Percentiles rank a stretch among this genome's conserved stretches.
Evolutionary conservation across 2,329 filamentous ascomycete genomes (phyloP).

Genomic region (Helicocarpus griseus): DNA sequence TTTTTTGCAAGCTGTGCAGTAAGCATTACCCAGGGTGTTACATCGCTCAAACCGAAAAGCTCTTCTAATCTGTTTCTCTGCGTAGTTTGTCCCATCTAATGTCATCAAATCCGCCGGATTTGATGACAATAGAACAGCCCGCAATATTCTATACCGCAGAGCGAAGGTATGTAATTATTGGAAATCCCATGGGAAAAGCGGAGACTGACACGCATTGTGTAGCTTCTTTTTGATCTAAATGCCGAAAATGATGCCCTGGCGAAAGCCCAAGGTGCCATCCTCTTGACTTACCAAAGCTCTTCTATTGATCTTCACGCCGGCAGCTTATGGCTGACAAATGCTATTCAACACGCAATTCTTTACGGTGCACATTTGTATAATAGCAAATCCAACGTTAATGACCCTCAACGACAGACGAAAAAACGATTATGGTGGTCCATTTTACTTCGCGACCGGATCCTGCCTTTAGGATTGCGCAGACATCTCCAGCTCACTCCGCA

Average conservation of each 20-base stretch:
- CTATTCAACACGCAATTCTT: constrained; percentile 42
- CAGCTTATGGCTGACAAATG: constrained; percentile 38
- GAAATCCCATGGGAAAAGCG: background rate
- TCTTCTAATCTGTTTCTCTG: constrained; percentile 14
- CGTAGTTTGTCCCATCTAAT: constrained; percentile 39
- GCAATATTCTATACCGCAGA: constrained; percentile 37
- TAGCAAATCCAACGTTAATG: constrained; percentile 33
- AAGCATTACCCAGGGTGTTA: constrained; percentile 24
- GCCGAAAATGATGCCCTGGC: constrained; percentile 17
- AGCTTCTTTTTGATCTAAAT: constrained; percentile 24
- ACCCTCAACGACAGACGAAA: constrained; percentile 28
- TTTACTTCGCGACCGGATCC: constrained; percentile 42
- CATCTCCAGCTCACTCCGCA: constrained; percentile 41
- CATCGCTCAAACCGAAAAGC: constrained; percentile 8
- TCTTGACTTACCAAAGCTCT: constrained; percentile 33
- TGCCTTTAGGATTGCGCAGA: constrained; percentile 42
- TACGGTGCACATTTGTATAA: constrained; percentile 38
- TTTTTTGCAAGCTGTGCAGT: constrained; percentile 26
- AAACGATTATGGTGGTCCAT: constrained; percentile 50
- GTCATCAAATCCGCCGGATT: constrained; percentile 34
- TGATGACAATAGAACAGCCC: constrained; percentile 33
- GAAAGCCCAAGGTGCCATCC: constrained; percentile 23
- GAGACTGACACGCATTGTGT: background rate
- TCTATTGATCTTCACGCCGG: constrained; percentile 20
- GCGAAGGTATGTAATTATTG: constrained; percentile 26